Conservation (phyloP, 2,329 filamentous ascomycete genomes). For the Pseudofabraea citricarpa region DNA sequence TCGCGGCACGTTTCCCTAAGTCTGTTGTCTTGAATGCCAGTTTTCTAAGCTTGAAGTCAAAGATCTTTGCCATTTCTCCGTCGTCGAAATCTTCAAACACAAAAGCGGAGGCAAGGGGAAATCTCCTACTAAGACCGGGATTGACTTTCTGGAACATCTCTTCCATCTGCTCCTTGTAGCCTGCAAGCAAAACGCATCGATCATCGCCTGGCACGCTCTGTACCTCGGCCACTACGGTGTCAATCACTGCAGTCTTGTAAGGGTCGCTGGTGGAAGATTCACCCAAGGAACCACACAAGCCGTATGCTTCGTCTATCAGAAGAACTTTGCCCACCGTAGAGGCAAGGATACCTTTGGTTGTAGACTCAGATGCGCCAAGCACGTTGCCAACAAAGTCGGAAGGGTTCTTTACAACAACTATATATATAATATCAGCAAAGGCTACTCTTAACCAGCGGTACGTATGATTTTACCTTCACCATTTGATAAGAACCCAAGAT, state of each 20-base stretch:
- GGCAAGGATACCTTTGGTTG: constrained; percentile 47
- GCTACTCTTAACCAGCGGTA: constrained; percentile 17
- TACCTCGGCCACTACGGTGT: constrained; percentile 70
- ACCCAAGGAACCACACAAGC: constrained; percentile 30
- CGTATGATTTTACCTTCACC: constrained; percentile 40
- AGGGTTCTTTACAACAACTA: constrained; percentile 48
- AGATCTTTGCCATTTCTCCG: constrained; percentile 42
- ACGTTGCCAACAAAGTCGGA: constrained; percentile 48
- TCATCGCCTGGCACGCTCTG: constrained; percentile 65
- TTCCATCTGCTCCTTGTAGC: constrained; percentile 62
- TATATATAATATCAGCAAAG: neutral
- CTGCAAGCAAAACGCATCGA: constrained; percentile 60
- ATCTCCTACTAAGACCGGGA: constrained; percentile 59
- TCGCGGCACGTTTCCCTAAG: constrained; percentile 41
- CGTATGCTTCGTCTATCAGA: constrained; percentile 57
- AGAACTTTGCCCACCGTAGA: constrained; percentile 49
- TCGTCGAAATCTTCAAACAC: constrained; percentile 59
- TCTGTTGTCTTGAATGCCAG: constrained; percentile 38
- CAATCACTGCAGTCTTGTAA: constrained; percentile 50
- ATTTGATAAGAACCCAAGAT: constrained; percentile 47
- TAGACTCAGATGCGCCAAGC: constrained; percentile 45
- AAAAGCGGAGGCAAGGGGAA: constrained; percentile 58
- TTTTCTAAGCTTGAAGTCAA: constrained; percentile 44
- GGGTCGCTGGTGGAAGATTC: constrained; percentile 41
- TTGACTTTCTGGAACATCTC: constrained; percentile 54